These are phyloP conservation scores for Alternaria viburni DNA, from an alignment of 2,329 filamentous ascomycete genomes.

Conservation along the genomic window DNA sequence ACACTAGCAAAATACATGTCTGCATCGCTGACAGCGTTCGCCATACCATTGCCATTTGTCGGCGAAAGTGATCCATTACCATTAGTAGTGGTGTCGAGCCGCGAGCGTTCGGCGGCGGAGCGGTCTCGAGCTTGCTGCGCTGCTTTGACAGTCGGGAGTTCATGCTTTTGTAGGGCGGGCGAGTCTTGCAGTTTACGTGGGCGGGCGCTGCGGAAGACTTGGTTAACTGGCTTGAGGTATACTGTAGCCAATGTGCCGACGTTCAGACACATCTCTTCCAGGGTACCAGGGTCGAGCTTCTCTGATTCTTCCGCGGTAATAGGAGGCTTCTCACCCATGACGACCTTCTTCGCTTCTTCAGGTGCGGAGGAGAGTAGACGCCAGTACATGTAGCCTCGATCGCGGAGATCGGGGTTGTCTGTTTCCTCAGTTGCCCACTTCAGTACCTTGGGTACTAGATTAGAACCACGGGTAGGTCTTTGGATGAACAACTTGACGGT, in stretches of 20 bases:
- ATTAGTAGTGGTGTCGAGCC: slow-evolving; percentile 37
- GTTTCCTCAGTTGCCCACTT: slow-evolving; percentile 99
- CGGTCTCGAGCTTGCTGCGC: slow-evolving; percentile 42
- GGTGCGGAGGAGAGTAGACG: slow-evolving; percentile 92
- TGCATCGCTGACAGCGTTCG: slow-evolving; percentile 79
- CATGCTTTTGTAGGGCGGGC: slow-evolving; percentile 81
- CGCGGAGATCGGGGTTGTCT: slow-evolving; percentile 96
- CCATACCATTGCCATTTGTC: slow-evolving; percentile 57
- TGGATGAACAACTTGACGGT: slow-evolving; percentile 99
- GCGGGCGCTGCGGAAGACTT: slow-evolving; percentile 89
- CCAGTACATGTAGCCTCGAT: slow-evolving; percentile 99
- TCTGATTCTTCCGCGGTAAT: slow-evolving; percentile 92
- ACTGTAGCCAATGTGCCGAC: slow-evolving; percentile 96
- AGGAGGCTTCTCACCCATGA: slow-evolving; percentile 96
- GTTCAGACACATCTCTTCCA: slow-evolving; percentile 97
- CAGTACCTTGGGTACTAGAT: slow-evolving; percentile 89
- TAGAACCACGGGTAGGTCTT: slow-evolving; percentile 89
- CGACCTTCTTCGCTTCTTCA: slow-evolving; percentile 80
- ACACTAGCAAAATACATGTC: slow-evolving; percentile 84
- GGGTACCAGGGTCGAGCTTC: slow-evolving; percentile 84
- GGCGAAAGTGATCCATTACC: slow-evolving; percentile 30
- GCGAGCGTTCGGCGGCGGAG: slow-evolving; percentile 37
- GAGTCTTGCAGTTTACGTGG: slow-evolving; percentile 80
- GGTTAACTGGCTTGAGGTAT: slow-evolving; percentile 96
- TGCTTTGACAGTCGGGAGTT: slow-evolving; percentile 64